A percentile compares a stretch with the other conserved stretches of the same genome.
Evolutionary conservation across 768 basidiomycete species (phyloP).

Genomic region (Pleurotus platypus): DNA sequence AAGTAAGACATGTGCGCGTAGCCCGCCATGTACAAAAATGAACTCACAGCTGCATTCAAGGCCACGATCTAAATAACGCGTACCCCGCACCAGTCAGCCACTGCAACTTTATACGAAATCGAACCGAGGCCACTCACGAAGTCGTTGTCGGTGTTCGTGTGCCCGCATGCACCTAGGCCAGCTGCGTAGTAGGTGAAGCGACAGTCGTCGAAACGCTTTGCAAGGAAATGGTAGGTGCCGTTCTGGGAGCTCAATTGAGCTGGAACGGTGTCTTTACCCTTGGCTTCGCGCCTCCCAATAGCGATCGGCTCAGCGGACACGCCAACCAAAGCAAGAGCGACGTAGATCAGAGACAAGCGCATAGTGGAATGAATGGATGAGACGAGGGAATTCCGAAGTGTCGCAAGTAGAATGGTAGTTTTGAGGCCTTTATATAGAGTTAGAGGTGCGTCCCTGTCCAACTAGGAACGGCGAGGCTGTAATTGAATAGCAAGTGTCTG

Average conservation of each 20-base stretch:
- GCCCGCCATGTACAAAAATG: slow-evolving; percentile 10
- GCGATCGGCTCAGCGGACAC: slow-evolving; percentile 1
- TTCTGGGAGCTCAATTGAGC: neutral
- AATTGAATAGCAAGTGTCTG: neutral
- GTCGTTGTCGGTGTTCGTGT: slow-evolving; percentile 30
- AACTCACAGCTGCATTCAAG: slow-evolving; percentile 31
- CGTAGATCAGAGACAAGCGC: neutral
- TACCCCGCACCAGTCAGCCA: neutral
- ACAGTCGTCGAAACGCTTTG: slow-evolving; percentile 24
- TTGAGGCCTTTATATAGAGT: neutral
- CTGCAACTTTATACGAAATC: neutral
- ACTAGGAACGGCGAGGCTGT: slow-evolving; percentile 1
- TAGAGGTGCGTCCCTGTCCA: slow-evolving; percentile 1
- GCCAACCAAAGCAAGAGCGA: neutral
- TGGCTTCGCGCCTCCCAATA: slow-evolving; percentile 1
- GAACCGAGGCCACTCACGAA: slow-evolving; percentile 28
- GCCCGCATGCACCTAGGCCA: slow-evolving; percentile 47
- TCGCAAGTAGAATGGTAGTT: neutral
- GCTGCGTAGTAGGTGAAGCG: slow-evolving; percentile 28
- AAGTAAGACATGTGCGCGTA: slow-evolving; percentile 4
- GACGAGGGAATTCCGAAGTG: neutral
- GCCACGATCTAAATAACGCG: slow-evolving; percentile 47
- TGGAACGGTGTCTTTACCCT: neutral
- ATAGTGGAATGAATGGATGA: neutral
- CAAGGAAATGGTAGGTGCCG: slow-evolving; percentile 10